Base-by-base conservation (phyloP, 1,284 basidiomycete species). In the Hymenochaete sp. region DNA sequence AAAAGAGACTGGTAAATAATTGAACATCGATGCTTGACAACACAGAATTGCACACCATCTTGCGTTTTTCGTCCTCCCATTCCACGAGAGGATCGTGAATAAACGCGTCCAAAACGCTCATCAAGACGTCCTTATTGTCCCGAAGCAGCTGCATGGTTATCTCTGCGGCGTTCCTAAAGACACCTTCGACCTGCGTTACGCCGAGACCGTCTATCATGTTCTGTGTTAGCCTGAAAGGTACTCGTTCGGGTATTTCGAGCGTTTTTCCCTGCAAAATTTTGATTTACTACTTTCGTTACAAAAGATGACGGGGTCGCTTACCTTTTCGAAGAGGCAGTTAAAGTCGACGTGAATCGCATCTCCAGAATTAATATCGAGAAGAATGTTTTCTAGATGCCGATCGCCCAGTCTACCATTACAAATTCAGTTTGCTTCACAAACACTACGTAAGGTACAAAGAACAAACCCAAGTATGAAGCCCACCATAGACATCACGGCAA, bases 401-500 rank as follows among this genome's bases (percentile, higher is more conserved):
- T 99, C 96, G 10, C 96, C 96, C n/a, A 99, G 71, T 9, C 93
- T 95, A 52, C 2, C 36, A 11, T 24, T 38, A 4, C 28, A n/a
- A 16, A 19, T n/a, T 24, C 48, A 44, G 14, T 26, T 42, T 16
- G 28, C 10, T 31, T 31, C 42, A 18, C 14, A 10, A 28, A 7
- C 25, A 22, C 9, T 21, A 18, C 5, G 32, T 4, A 29, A 9
- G 27, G 45, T 43, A 6, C 37, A n/a, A 25, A 38, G n/a, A 6
- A 62, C 78, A 51, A 52, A 93, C 89, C 95, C 96, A 7, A 99
- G 70, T 27, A 99, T 95, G 56, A 90, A 96, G 16, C 96, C 96
- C 21, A 98, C 91, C 86, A 99, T 98, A 3, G 90, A 96, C 87
- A 98, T 98, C 40, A 98, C 96, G 0, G 96, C 96, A 0, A 86